phyloP scores from a whole-genome alignment of 148 eudicot genomes.

The Nepenthes mirabilis region DNA sequence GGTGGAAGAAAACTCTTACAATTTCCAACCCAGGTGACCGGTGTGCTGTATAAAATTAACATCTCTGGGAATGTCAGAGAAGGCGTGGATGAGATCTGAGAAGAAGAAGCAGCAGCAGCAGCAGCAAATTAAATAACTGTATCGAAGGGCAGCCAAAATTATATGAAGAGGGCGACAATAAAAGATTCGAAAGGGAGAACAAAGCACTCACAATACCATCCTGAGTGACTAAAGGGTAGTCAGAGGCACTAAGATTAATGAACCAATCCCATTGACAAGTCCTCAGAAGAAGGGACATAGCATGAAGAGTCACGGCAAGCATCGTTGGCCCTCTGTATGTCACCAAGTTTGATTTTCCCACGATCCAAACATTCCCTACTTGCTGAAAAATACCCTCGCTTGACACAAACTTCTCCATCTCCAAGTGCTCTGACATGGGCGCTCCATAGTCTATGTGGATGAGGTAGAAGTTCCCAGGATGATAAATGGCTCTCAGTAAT shows the following conservation, averaged over 20 bases:
- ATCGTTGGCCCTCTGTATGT: conserved; percentile 92
- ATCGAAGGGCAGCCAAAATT: neutral
- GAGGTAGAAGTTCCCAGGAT: conserved; percentile 73
- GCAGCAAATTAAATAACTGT: neutral
- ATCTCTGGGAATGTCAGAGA: conserved; percentile 68
- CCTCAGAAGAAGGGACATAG: conserved; percentile 58
- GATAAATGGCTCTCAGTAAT: conserved; percentile 48
- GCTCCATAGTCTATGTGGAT: conserved; percentile 68
- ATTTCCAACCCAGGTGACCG: conserved; percentile 86
- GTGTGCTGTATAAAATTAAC: conserved; percentile 73
- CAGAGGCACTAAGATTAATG: conserved; percentile 95
- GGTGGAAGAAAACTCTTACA: conserved; percentile 28
- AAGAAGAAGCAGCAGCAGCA: neutral
- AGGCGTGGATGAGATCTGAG: conserved; percentile 83
- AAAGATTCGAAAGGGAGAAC: neutral
- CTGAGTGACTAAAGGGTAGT: conserved; percentile 89
- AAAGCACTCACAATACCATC: conserved; percentile 97
- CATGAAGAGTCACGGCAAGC: conserved; percentile 77
- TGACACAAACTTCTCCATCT: conserved; percentile 45
- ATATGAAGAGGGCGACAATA: neutral
- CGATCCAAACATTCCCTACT: conserved; percentile 79
- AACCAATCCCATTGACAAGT: conserved; percentile 83
- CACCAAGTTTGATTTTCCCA: conserved; percentile 64
- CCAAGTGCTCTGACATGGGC: conserved; percentile 42
- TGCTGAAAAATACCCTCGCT: conserved; percentile 28